Base-by-base conservation (phyloP, 805 yeast species). In the Komagataella populi region DNA sequence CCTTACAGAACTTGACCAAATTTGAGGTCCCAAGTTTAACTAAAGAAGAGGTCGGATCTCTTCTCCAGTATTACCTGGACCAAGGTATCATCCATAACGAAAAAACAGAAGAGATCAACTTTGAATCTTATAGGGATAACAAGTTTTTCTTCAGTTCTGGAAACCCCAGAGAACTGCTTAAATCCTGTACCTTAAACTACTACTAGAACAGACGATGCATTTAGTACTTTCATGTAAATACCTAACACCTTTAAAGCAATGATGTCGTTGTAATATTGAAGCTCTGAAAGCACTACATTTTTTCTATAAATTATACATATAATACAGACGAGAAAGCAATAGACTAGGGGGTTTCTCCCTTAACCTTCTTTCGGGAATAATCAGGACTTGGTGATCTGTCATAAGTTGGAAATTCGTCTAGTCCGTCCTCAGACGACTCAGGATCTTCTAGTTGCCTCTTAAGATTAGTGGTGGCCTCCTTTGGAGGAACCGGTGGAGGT, bases 61-160 rank as follows among this genome's bases (percentile, higher is more conserved):
- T 77, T 49, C 61, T 80, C 5, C 63, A 69, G 10, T 73, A 68
- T 49, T 66, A 72, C 49, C 53, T 64, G 64, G 48, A 74, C 70
- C 49, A 72, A 68, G 53, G 69, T 70, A 49, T 66, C 67, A 49
- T 66, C 24, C 60, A 56, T 48, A 62, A 64, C 52, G 69, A 72
- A 51, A 69, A 67, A 45, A 70, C 67, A 44, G 59, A 57, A 12
- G 54, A 54, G 16, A 58, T 30, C 14, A 30, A 30, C n/a, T 30
- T 30, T 10, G 39, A 30, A 30, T 30, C 39, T 30, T 30, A 59
- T 48, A 45, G 56, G 12, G 54, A 53, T 18, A 44, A 48, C 6
- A 23, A 57, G 58, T 22, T 47, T 30, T 30, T 30, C 39, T 72
- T 80, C 55, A 87, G 87, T 43, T 80, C 78, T 59, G 89, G 89